Evolutionary conservation across 1,284 basidiomycete genomes (phyloP), one percentile per base, ranked within the genome.

Genomic region (Xanthoconium separans): DNA sequence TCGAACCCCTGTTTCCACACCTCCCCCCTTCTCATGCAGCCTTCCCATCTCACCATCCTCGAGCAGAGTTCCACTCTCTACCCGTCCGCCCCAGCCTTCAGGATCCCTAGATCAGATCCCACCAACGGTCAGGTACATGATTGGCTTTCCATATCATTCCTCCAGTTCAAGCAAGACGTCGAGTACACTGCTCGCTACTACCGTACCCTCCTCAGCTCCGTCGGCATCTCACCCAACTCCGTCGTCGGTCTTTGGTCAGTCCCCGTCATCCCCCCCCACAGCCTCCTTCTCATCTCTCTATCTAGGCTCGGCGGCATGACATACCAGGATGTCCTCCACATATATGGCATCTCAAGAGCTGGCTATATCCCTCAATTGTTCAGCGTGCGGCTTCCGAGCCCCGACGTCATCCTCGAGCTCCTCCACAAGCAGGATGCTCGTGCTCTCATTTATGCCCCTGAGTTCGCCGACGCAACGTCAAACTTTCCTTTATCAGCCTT

Each of bases 351-450:
- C 53, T 83, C 84, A 9, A 74, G 87, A 63, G 87, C 87, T 10
- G 86, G 86, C 6, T 89, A 82, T 64, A 73, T 87, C 54, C 87
- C 87, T 0, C 87, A 89, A 58, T 69, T 89, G 30, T 87, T 89
- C 73, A 85, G 84, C 61, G 73, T 89, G 53, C 80, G 84, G 13
- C 77, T 89, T 33, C 84, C 87, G 24, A 87, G 82, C 58, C 83
- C 86, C 41, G 75, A 77, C 29, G 82, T 89, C 34, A 75, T 89
- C 63, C 80, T 79, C 60, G 84, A 88, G 61, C 76, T 89, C 13
- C 75, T 89, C 40, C 67, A 64, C 29, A 79, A 73, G 63, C 81
- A 84, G 51, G 68, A 77, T 49, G 84, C 84, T 33, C 72, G 74
- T 60, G 85, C 84, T 31, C 74, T 89, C 57, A 76, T 89, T 56